These are phyloP conservation scores for Salinomyces thailandicus DNA, from an alignment of 2,329 filamentous ascomycete species.

Conservation along the genomic window DNA sequence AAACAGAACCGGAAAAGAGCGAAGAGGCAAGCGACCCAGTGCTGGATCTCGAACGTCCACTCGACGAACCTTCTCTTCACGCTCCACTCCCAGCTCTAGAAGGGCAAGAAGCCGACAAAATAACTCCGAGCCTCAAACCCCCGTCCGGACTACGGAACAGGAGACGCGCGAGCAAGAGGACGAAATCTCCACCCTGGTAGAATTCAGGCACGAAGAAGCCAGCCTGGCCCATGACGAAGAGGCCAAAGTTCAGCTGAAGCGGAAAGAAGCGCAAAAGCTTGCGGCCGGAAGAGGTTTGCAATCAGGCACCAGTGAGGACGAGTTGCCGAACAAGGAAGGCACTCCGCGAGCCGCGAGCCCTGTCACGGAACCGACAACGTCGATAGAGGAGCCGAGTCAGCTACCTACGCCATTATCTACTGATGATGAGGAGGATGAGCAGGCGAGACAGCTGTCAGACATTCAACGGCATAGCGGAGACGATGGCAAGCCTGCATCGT, in stretches of 20 bases:
- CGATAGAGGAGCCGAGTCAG: constrained; percentile 14
- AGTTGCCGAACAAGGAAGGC: constrained; percentile 18
- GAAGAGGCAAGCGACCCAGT: constrained; percentile 31
- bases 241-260: constrained; percentile 40
- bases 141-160: constrained; percentile 3
- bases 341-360: constrained; percentile 9
- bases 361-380: not conserved
- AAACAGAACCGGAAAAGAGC: constrained; percentile 39
- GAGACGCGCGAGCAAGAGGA: constrained; percentile 12
- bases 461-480: not conserved
- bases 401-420: constrained; percentile 16
- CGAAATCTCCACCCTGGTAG: constrained; percentile 39
- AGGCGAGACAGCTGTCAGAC: constrained; percentile 3
- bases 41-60: constrained; percentile 25
- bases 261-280: constrained; percentile 45
- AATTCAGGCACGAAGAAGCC: constrained; percentile 50
- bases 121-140: constrained; percentile 10
- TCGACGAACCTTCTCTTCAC: constrained; percentile 14
- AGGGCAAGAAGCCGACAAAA: constrained; percentile 10
- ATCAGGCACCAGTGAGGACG: constrained; percentile 10
- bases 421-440: constrained; percentile 17
- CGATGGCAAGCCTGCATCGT: not conserved
- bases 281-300: constrained; percentile 45
- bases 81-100: constrained; percentile 14
- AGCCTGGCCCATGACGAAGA: constrained; percentile 46